phyloP scores from a whole-genome alignment of 2,329 filamentous ascomycete species.

The Xylariomycetidae sp. region DNA sequence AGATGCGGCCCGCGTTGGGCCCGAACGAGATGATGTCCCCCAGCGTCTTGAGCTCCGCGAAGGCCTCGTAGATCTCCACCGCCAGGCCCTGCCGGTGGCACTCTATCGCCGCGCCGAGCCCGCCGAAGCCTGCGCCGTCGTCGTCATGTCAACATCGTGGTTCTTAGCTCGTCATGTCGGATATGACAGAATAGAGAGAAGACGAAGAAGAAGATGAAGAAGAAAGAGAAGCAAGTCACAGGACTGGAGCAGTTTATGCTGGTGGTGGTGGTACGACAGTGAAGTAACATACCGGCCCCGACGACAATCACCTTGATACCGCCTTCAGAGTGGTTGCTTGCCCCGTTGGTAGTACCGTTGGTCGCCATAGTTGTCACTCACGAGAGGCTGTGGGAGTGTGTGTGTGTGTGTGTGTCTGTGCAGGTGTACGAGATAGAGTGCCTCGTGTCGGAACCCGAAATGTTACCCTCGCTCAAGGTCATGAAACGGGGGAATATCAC shows the following conservation, averaged over 20 bases:
- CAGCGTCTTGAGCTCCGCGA: conserved; percentile 51
- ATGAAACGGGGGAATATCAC: background rate
- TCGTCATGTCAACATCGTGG: too few relatives aligned
- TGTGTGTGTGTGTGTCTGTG: too few relatives aligned
- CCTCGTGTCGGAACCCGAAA: too few relatives aligned
- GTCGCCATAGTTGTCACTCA: conserved; percentile 11
- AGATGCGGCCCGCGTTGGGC: conserved; percentile 56
- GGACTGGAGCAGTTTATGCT: background rate
- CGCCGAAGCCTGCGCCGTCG: conserved; percentile 59
- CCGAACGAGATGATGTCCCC: conserved; percentile 62
- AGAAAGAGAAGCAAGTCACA: too few relatives aligned
- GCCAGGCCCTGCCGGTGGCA: conserved; percentile 57
- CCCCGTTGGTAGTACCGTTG: conserved; percentile 12
- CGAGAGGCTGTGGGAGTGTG: background rate
- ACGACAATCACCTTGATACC: conserved; percentile 51
- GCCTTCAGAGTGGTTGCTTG: conserved; percentile 27
- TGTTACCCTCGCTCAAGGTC: background rate
- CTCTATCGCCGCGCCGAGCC: conserved; percentile 59
- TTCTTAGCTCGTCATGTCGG: too few relatives aligned
- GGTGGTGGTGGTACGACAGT: too few relatives aligned
- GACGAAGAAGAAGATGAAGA: too few relatives aligned
- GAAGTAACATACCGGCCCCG: conserved; percentile 39
- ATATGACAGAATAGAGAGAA: too few relatives aligned
- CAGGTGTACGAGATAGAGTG: too few relatives aligned
- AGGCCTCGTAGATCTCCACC: conserved; percentile 55